Evolutionary conservation across 2,329 filamentous ascomycete species (phyloP).

Genomic region (Tolypocladium tropicale): DNA sequence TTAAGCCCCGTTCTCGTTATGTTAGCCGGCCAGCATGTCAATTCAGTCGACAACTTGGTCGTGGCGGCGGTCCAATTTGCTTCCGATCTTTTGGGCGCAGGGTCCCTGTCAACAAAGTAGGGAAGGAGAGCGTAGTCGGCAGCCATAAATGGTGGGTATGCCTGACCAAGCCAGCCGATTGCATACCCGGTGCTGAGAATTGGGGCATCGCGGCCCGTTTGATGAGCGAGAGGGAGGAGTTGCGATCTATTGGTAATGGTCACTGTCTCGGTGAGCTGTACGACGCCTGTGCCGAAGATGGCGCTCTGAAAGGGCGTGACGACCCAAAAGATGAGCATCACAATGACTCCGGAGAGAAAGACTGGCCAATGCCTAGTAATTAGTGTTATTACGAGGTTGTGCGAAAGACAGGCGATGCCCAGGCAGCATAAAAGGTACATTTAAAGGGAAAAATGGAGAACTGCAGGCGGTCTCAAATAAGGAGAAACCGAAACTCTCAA

Average conservation of each 20-base stretch:
- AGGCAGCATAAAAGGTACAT: too few species aligned
- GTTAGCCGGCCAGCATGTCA: slow-evolving; percentile 24
- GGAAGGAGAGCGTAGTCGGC: slow-evolving; percentile 30
- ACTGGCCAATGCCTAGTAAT: slow-evolving; percentile 1
- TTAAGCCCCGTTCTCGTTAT: not conserved
- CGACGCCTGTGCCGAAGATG: slow-evolving; percentile 32
- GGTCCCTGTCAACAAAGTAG: slow-evolving; percentile 18
- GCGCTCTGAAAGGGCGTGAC: slow-evolving; percentile 45
- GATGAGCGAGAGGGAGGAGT: slow-evolving; percentile 3
- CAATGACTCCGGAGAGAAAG: slow-evolving; percentile 23
- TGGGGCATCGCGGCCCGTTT: not conserved
- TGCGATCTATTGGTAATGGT: slow-evolving; percentile 3
- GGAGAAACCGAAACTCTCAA: not conserved
- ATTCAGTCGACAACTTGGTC: slow-evolving; percentile 22
- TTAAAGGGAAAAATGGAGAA: too few species aligned
- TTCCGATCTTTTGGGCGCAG: not conserved
- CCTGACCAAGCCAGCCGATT: slow-evolving; percentile 34
- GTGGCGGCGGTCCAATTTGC: slow-evolving; percentile 17
- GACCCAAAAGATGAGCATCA: slow-evolving; percentile 43
- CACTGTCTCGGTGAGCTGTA: slow-evolving; percentile 11
- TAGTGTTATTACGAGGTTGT: not conserved
- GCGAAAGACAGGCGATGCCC: not conserved
- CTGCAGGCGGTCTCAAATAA: not conserved
- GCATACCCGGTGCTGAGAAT: slow-evolving; percentile 30
- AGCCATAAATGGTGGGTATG: slow-evolving; percentile 31